phyloP scores from a whole-genome alignment of 495 filamentous ascomycete genomes.

The Massariosphaeria phaeospora region DNA sequence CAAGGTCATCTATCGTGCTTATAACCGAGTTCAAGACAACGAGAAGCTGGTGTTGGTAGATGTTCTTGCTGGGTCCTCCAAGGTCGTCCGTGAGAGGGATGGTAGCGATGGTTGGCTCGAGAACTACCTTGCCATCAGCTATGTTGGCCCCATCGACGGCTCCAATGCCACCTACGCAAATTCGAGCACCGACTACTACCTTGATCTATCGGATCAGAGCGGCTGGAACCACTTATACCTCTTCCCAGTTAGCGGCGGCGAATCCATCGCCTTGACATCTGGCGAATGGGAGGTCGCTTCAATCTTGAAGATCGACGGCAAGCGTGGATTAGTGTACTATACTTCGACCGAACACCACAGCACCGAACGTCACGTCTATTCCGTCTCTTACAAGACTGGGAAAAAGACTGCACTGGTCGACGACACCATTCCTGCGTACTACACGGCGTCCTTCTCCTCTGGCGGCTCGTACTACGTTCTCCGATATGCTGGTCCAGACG shows the following conservation, averaged over 20 bases:
- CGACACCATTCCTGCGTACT: conserved; percentile 45
- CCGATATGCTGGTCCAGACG: conserved; percentile 51
- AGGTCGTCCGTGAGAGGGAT: conserved; percentile 48
- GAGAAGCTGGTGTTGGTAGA: conserved; percentile 52
- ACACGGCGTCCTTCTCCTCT: conserved; percentile 52
- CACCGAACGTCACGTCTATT: conserved; percentile 54
- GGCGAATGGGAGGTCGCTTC: conserved; percentile 53
- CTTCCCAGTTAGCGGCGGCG: conserved; percentile 46
- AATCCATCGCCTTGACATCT: conserved; percentile 47
- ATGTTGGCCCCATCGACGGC: conserved; percentile 20
- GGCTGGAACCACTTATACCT: conserved; percentile 56
- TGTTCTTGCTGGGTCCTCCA: conserved; percentile 31
- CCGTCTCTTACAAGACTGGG: conserved; percentile 46
- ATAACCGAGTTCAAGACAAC: conserved; percentile 54
- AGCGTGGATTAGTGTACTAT: conserved; percentile 51
- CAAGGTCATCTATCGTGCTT: conserved; percentile 51
- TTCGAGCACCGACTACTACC: conserved; percentile 42
- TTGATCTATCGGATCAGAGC: conserved; percentile 53
- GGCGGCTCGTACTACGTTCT: conserved; percentile 52
- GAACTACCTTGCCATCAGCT: conserved; percentile 48
- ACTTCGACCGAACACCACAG: conserved; percentile 51
- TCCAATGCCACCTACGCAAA: conserved; percentile 16
- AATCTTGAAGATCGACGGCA: conserved; percentile 49
- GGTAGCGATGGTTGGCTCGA: conserved; percentile 56
- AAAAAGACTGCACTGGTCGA: conserved; percentile 51